Evolutionary conservation across 306 rosid genomes (phyloP).

Genomic region (Acacia crassicarpa): DNA sequence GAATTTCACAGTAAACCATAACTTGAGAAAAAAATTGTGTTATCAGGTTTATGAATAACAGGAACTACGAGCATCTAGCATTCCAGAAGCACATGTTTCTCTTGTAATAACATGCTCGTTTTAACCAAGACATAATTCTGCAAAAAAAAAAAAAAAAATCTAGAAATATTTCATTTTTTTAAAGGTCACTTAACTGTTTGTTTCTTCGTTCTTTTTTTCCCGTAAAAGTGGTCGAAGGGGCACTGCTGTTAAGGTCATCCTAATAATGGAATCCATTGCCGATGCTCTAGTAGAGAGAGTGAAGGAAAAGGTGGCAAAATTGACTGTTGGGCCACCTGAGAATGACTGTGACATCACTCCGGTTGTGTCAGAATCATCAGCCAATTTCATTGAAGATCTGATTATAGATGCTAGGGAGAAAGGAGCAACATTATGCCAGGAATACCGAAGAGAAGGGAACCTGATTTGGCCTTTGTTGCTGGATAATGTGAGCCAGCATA

Average conservation of each 20-base stretch:
- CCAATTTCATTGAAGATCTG: slow-evolving; percentile 53
- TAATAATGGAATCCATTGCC: slow-evolving; percentile 64
- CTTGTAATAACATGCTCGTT: not conserved
- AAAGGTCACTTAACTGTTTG: not conserved
- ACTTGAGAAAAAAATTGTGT: not conserved
- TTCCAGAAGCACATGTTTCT: not conserved
- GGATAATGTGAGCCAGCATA: slow-evolving; percentile 69
- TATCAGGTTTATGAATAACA: not conserved
- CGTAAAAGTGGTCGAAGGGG: slow-evolving; percentile 70
- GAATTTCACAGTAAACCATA: not conserved
- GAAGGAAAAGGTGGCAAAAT: slow-evolving; percentile 49
- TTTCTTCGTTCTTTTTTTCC: not conserved
- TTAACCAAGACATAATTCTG: not conserved
- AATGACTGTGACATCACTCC: slow-evolving; percentile 63
- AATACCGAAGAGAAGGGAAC: slow-evolving; percentile 70
- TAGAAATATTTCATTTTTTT: not conserved
- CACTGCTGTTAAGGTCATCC: slow-evolving; percentile 68
- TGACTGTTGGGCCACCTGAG: slow-evolving; percentile 63
- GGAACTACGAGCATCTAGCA: not conserved
- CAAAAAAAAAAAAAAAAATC: not conserved
- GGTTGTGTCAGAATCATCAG: slow-evolving; percentile 63
- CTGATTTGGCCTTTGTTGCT: slow-evolving; percentile 73
- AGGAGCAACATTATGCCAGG: slow-evolving; percentile 73
- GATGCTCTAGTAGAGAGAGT: slow-evolving; percentile 68
- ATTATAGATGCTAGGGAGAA: slow-evolving; percentile 14